Base-by-base conservation (phyloP, 2,329 filamentous ascomycete genomes). In the Phyllosticta paracitricarpa region DNA sequence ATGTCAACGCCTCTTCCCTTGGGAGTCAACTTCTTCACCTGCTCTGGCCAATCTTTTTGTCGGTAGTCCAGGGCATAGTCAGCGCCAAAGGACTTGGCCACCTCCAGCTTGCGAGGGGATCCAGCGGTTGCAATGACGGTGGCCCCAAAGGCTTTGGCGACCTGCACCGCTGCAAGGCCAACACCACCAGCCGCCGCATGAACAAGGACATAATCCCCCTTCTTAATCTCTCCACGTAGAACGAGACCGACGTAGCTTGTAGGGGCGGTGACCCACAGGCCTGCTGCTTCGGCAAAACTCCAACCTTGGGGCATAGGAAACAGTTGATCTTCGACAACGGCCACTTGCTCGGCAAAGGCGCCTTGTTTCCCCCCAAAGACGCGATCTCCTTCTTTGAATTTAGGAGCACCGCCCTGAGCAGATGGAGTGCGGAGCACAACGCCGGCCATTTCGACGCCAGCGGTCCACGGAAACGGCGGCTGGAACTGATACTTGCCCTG, bases 401-500 rank as follows among this genome's bases (percentile, higher is more conserved):
- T 84, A 12, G 84, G 79, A 1, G 66, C 61, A 72, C 69, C 26
- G 74, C 74, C 66, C 54, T 76, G 68, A 2, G 73, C 69, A 1
- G 79, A 78, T 0, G 91, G 91, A 0, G 84, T 81, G 56, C 87
- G 81, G 56, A 92, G 73, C 66, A 97, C 79, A 4, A 85, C 81
- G 65, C 93, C 93, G 25, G 89, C 84, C 77, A 97, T 97, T 72
- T 97, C 93, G 70, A 84, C 84, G 63, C 93, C 93, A 0, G 90
- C 85, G 57, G 93, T 78, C 91, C 92, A 96, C 33, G 92, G 92
- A 56, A 97, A 86, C 0, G 88, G 85, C 0, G 91, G 91, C 69
- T 97, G 92, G 72, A 90, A 83, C 72, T 97, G 93, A 77, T 97
- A 97, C 83, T 95, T 96, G 61, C 93, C 93, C 70, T 91, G 88